These are phyloP conservation scores for Botrytis cinerea DNA, from an alignment of 2,329 filamentous ascomycete species.

Conservation along the genomic window DNA sequence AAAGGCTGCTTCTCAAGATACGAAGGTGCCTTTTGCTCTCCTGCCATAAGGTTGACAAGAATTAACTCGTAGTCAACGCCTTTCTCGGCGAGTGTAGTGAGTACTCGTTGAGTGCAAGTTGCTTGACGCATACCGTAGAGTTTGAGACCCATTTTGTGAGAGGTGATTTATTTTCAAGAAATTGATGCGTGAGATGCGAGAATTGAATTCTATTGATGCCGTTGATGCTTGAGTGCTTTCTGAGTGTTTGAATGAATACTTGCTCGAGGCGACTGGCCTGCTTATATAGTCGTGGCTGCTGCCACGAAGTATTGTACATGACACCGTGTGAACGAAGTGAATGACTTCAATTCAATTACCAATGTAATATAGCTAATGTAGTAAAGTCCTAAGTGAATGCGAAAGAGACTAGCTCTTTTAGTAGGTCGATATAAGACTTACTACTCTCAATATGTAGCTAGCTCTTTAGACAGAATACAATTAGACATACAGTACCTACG, in stretches of 20 bases:
- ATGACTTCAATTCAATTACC: no score
- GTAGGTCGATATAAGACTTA: no score
- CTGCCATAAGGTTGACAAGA: constrained; percentile 33
- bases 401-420: no score
- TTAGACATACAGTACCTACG: no score
- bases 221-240: constrained; percentile 7
- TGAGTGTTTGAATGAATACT: neutral
- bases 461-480: no score
- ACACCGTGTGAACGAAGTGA: no score
- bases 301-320: neutral
- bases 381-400: no score
- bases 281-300: neutral
- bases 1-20: constrained; percentile 41
- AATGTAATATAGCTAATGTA: no score
- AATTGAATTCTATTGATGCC: neutral
- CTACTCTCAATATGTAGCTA: no score
- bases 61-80: constrained; percentile 38
- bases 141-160: constrained; percentile 40
- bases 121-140: constrained; percentile 39
- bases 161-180: neutral
- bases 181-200: neutral
- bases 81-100: constrained; percentile 40
- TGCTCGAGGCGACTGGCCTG: neutral
- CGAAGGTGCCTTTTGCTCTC: constrained; percentile 37
- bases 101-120: constrained; percentile 39